These are phyloP conservation scores for Pichia paraexigua DNA, from an alignment of 805 yeast genomes.

Conservation along the genomic window DNA sequence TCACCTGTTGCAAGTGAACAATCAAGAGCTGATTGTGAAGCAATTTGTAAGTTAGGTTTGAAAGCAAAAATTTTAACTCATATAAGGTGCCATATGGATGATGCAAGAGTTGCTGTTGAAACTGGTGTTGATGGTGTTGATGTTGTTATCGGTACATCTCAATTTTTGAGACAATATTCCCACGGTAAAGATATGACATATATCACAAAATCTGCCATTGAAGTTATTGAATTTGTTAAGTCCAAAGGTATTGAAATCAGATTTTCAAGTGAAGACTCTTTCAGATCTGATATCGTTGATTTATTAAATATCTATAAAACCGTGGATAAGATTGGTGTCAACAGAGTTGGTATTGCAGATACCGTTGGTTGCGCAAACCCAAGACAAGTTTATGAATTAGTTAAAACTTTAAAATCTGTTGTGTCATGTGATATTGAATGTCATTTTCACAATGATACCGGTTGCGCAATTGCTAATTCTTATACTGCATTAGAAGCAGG, in stretches of 20 bases:
- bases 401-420: constrained; percentile 85
- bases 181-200: constrained; percentile 99
- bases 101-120: constrained; percentile 92
- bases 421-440: constrained; percentile 97
- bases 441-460: constrained; percentile 98
- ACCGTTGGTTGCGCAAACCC: constrained; percentile 99
- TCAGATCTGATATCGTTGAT: constrained; percentile 94
- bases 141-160: constrained; percentile 96
- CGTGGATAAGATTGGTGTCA: constrained; percentile 94
- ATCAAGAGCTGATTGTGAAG: constrained; percentile 89
- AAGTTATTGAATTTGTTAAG: constrained; percentile 95
- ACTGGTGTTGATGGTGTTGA: constrained; percentile 99
- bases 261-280: constrained; percentile 94
- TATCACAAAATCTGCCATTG: constrained; percentile 91
- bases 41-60: constrained; percentile 93
- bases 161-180: constrained; percentile 85
- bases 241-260: constrained; percentile 95
- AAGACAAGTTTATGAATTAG: constrained; percentile 95
- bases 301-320: constrained; percentile 91
- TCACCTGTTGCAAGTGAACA: constrained; percentile 98
- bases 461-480: constrained; percentile 98
- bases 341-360: constrained; percentile 98
- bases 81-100: constrained; percentile 98
- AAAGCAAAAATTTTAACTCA: constrained; percentile 94
- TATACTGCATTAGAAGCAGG: constrained; percentile 98